A percentile compares a stretch with the other conserved stretches of the same genome.
Evolutionary conservation across 2,329 filamentous ascomycete genomes (phyloP).

Genomic region (Phoma sp.): DNA sequence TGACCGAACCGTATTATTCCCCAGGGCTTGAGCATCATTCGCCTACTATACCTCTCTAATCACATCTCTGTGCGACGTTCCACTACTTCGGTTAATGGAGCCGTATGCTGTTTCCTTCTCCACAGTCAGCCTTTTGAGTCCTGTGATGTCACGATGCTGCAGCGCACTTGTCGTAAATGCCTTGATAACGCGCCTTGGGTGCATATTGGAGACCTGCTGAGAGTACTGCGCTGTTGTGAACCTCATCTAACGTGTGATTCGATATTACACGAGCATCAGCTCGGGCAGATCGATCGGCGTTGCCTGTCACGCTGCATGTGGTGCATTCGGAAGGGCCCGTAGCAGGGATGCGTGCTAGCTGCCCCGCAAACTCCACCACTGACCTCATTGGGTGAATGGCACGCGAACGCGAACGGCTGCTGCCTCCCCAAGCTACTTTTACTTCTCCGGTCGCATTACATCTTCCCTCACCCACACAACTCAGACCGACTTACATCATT

Average conservation of each 20-base stretch:
- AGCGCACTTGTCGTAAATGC: background rate
- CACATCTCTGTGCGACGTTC: constrained; percentile 12
- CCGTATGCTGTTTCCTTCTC: constrained; percentile 1
- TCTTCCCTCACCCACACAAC: background rate
- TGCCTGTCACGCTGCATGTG: constrained; percentile 9
- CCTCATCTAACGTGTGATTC: background rate
- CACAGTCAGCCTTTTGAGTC: background rate
- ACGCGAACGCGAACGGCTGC: background rate
- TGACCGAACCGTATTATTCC: constrained; percentile 32
- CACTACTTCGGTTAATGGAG: background rate
- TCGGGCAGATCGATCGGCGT: constrained; percentile 10
- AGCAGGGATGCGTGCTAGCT: constrained; percentile 1
- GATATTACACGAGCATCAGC: constrained; percentile 6
- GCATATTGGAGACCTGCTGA: background rate
- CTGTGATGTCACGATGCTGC: constrained; percentile 12
- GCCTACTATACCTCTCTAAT: constrained; percentile 19
- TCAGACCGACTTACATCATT: background rate
- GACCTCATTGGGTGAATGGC: constrained; percentile 26
- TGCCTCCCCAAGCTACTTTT: constrained; percentile 1
- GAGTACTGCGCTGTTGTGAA: background rate
- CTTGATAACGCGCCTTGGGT: background rate
- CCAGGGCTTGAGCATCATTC: constrained; percentile 26
- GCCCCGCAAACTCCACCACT: constrained; percentile 26
- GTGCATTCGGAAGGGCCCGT: constrained; percentile 1
- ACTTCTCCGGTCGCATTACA: background rate